phyloP scores from a whole-genome alignment of 495 filamentous ascomycete species.

The Penicillium riverlandense region DNA sequence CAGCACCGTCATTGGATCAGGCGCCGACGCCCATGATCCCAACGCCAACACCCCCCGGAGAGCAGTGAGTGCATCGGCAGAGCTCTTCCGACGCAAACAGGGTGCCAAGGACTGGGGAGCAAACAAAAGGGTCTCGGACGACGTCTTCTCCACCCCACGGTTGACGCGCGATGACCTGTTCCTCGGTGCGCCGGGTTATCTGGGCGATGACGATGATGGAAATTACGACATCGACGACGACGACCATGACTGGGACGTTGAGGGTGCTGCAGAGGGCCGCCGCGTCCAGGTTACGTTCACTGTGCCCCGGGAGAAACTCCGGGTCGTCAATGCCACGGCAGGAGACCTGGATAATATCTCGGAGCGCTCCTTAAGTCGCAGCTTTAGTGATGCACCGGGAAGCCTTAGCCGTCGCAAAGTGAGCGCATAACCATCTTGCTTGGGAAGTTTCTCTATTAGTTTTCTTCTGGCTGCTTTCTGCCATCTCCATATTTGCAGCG shows the following conservation, averaged over 20 bases:
- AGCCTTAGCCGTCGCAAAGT: not conserved
- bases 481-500: too few species aligned
- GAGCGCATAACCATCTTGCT: not conserved
- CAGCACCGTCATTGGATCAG: conserved; percentile 21
- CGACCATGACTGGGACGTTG: conserved; percentile 84
- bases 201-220: conserved; percentile 15
- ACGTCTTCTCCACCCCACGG: conserved; percentile 6
- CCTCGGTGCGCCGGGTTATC: conserved; percentile 18
- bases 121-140: conserved; percentile 20
- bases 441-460: not conserved
- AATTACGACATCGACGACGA: conserved; percentile 48
- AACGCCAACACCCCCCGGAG: conserved; percentile 35
- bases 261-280: conserved; percentile 68
- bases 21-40: not conserved
- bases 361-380: conserved; percentile 20
- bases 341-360: conserved; percentile 29
- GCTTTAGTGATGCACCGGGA: conserved; percentile 4
- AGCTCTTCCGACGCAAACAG: conserved; percentile 53
- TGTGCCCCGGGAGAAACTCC: conserved; percentile 72
- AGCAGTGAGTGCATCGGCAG: conserved; percentile 51
- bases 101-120: conserved; percentile 51
- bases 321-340: conserved; percentile 69
- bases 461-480: not conserved
- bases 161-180: conserved; percentile 28
- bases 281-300: conserved; percentile 93